Conservation (phyloP, 2,329 filamentous ascomycete genomes). For the Diaporthe batatas region DNA sequence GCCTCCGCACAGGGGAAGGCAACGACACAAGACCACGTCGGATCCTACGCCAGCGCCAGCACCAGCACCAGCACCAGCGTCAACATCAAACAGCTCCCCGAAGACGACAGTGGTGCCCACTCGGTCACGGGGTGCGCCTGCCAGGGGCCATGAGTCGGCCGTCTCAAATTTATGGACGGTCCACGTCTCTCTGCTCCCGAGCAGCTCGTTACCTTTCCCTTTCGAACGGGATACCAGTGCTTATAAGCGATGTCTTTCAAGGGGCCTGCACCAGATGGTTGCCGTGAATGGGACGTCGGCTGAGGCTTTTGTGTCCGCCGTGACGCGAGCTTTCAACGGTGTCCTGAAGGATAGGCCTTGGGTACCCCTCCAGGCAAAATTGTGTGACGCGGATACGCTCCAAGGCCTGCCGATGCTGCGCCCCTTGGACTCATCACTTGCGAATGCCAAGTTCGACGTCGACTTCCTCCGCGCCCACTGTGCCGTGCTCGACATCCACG, state of each 20-base stretch:
- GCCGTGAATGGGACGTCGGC: slow-evolving; percentile 64
- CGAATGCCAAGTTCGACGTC: slow-evolving; percentile 60
- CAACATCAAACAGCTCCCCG: slow-evolving; percentile 2
- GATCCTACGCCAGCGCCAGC: slow-evolving; percentile 25
- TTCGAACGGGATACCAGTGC: slow-evolving; percentile 73
- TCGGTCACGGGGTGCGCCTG: slow-evolving; percentile 46
- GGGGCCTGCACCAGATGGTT: slow-evolving; percentile 70
- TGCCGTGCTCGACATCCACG: slow-evolving; percentile 66
- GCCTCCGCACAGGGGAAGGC: slow-evolving; percentile 46
- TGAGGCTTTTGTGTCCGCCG: slow-evolving; percentile 62
- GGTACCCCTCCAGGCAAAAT: slow-evolving; percentile 70
- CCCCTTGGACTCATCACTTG: slow-evolving; percentile 61
- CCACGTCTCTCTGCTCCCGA: slow-evolving; percentile 70
- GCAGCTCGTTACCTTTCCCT: slow-evolving; percentile 66
- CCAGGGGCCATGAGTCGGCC: slow-evolving; percentile 43
- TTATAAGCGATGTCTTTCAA: slow-evolving; percentile 72
- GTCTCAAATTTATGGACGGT: slow-evolving; percentile 66
- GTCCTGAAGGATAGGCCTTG: slow-evolving; percentile 65
- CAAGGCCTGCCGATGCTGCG: slow-evolving; percentile 71
- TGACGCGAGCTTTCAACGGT: slow-evolving; percentile 63
- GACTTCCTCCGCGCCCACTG: slow-evolving; percentile 67
- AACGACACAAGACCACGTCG: slow-evolving; percentile 42
- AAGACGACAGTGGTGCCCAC: slow-evolving; percentile 8
- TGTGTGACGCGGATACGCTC: slow-evolving; percentile 68
- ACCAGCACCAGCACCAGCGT: neutral